phyloP scores from a whole-genome alignment of 2,329 filamentous ascomycete species.

The Colletotrichum echinochloae region DNA sequence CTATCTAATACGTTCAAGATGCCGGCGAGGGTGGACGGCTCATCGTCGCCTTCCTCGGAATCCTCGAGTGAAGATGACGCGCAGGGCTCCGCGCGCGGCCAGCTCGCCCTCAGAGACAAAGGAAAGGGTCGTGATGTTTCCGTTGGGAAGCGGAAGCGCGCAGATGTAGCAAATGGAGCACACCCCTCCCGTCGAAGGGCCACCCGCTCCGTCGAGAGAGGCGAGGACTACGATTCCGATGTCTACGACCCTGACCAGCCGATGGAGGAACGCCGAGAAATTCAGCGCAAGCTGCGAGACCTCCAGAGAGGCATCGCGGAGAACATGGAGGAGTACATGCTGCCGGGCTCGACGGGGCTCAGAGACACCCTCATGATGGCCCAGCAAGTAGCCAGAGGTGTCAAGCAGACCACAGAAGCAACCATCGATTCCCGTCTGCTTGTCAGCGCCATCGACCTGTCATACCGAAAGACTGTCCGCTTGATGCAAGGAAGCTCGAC shows the following conservation, averaged over 20 bases:
- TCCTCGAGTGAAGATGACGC: constrained; percentile 37
- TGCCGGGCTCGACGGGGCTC: constrained; percentile 73
- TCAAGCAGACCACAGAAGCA: constrained; percentile 91
- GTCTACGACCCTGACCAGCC: constrained; percentile 88
- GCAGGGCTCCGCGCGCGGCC: constrained; percentile 18
- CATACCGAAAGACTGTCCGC: constrained; percentile 80
- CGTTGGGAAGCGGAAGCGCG: constrained; percentile 39
- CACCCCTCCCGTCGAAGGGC: constrained; percentile 38
- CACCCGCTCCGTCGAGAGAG: constrained; percentile 31
- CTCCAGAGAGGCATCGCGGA: constrained; percentile 72
- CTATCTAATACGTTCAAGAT: constrained; percentile 8
- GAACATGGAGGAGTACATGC: constrained; percentile 79
- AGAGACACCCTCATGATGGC: constrained; percentile 74
- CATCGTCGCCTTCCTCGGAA: constrained; percentile 40
- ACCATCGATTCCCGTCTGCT: constrained; percentile 90
- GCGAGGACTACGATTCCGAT: constrained; percentile 47
- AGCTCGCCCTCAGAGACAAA: constrained; percentile 48
- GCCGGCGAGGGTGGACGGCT: constrained; percentile 33
- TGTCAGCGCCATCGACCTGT: constrained; percentile 82
- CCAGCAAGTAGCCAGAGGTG: constrained; percentile 72
- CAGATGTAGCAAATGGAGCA: constrained; percentile 29
- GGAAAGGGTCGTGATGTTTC: constrained; percentile 41
- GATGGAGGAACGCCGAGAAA: constrained; percentile 75
- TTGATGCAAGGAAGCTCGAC: constrained; percentile 79
- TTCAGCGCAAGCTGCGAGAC: constrained; percentile 78